These are phyloP conservation scores for Lactarius akahatsu DNA, from an alignment of 768 basidiomycete species.

Conservation along the genomic window DNA sequence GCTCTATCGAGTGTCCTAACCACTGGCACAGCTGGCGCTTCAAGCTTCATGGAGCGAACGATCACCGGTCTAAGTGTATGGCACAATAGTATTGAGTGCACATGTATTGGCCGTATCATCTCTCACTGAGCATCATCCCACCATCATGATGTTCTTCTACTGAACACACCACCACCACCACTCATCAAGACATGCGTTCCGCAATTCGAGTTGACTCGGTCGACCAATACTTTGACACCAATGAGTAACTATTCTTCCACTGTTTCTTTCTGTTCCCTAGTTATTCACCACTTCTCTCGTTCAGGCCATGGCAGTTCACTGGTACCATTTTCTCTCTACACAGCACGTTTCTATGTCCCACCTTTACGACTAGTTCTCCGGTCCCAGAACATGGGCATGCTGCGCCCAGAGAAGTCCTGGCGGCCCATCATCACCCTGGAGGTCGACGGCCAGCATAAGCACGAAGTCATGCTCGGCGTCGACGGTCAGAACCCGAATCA, in stretches of 20 bases:
- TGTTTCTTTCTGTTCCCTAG: neutral
- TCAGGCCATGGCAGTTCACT: constrained; percentile 36
- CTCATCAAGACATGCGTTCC: neutral
- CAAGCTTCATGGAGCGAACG: no score
- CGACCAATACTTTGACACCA: neutral
- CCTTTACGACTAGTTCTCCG: constrained; percentile 38
- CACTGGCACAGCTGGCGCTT: no score
- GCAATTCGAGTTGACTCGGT: neutral
- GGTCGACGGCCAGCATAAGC: constrained; percentile 48
- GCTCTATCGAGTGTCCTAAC: no score
- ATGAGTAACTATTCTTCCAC: constrained; percentile 12
- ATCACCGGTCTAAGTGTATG: no score
- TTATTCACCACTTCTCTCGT: neutral
- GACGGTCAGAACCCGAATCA: constrained; percentile 73
- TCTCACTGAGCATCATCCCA: no score
- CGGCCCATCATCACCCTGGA: constrained; percentile 61
- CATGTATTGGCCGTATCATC: no score
- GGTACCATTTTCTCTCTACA: constrained; percentile 21
- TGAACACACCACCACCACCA: neutral
- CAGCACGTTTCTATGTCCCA: neutral
- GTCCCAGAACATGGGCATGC: constrained; percentile 38
- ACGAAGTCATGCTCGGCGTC: constrained; percentile 61
- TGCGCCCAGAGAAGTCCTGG: constrained; percentile 66
- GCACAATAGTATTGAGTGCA: no score
- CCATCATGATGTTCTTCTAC: neutral